Evolutionary conservation across 2,329 filamentous ascomycete species (phyloP), one percentile per base, ranked within the genome.

Genomic region (Elsinoe ampelina): DNA sequence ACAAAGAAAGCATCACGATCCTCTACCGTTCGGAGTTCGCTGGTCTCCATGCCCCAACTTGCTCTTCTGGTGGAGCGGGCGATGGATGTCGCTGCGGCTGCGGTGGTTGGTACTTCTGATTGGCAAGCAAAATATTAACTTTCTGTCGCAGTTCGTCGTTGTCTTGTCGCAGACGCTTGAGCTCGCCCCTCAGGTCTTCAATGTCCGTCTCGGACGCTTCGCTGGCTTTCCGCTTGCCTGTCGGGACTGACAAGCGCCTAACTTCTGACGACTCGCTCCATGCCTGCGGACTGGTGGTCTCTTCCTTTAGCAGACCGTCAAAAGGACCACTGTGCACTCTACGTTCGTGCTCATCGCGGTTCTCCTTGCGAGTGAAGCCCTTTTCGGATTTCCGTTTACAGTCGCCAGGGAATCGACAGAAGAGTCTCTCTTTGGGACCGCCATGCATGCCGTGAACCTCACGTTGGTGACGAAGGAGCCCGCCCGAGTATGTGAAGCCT

Each of bases 401-500:
- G 67, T 89, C 89, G 36, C 77, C 71, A 20, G 55, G 52, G 65
- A 92, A 87, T 0, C 90, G 90, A 66, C 92, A 97, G 75, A 89
- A 87, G 56, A 95, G 80, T 2, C 86, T 85, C 61, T 95, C 90
- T 69, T 91, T 90, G 8, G 90, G 89, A 1, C 89, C 90, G 57
- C 89, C 88, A 65, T 95, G 86, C 73, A 92, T 89, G 70, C 85
- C 84, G 71, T 97, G 92, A 0, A 97, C 92, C 72, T 97, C 92
- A 61, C 92, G 85, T 72, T 95, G 87, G 72, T 97, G 92, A 45
- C 92, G 81, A 15, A 95, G 74, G 0, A 97, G 81, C 2, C 92
- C 92, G 13, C 92, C 92, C 0, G 88, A 92, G 69, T 97, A 97
- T 1, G 92, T 97, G 71, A 97, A 97, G 1, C 92, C 92, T 54